A percentile compares a stretch with the other conserved stretches of the same genome.
Evolutionary conservation across 345 rosid species (phyloP).

Genomic region (Raphanus sativus): DNA sequence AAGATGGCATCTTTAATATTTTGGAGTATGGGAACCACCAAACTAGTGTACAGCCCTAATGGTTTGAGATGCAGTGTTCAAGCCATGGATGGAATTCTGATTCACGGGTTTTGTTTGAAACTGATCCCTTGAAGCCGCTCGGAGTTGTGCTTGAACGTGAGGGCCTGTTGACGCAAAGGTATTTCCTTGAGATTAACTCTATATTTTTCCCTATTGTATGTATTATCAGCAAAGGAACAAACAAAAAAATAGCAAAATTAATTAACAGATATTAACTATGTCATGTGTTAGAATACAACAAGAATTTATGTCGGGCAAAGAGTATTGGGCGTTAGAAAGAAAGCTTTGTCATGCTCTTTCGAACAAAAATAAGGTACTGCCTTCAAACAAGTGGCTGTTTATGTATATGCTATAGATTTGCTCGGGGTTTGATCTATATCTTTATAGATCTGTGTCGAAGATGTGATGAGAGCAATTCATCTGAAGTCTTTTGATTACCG

Average conservation of each 20-base stretch:
- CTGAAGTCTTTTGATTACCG: constrained; percentile 89
- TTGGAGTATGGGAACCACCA: constrained; percentile 2
- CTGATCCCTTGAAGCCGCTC: constrained; percentile 59
- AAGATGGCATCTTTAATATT: constrained; percentile 24
- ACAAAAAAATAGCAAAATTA: not conserved
- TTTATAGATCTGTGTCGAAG: constrained; percentile 56
- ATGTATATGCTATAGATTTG: not conserved
- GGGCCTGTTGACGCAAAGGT: constrained; percentile 73
- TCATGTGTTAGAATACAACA: constrained; percentile 52
- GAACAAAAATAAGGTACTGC: constrained; percentile 49
- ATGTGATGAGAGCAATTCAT: constrained; percentile 74
- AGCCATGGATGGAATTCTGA: constrained; percentile 34
- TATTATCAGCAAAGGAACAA: constrained; percentile 2
- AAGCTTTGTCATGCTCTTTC: constrained; percentile 69
- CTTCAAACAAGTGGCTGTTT: not conserved
- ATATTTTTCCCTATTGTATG: not conserved
- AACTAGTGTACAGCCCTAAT: constrained; percentile 19
- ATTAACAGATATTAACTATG: constrained; percentile 17
- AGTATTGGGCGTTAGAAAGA: constrained; percentile 91
- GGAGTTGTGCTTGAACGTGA: constrained; percentile 48
- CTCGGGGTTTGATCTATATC: not conserved
- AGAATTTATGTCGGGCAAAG: constrained; percentile 70
- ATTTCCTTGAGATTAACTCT: not conserved
- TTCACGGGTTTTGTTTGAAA: constrained; percentile 38
- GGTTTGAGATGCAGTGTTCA: constrained; percentile 41